Percentiles rank a stretch among this genome's conserved stretches.
phyloP scores from a whole-genome alignment of 2,329 filamentous ascomycete genomes.

The Neonectria sp. region DNA sequence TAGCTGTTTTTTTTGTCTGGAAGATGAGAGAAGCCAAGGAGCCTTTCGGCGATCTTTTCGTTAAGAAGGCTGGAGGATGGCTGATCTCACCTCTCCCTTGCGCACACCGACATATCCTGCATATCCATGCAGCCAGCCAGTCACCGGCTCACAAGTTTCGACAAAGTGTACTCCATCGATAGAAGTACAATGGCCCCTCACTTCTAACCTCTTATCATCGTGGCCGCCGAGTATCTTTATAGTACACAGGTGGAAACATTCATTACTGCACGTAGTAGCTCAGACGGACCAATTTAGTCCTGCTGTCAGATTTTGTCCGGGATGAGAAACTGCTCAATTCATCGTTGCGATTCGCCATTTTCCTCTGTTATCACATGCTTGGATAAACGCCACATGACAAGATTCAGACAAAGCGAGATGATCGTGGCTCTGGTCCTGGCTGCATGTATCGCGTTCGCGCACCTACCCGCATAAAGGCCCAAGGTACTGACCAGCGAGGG shows the following conservation, averaged over 20 bases:
- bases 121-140: neutral
- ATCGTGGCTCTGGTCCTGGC: neutral
- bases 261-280: neutral
- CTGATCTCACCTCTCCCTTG: neutral
- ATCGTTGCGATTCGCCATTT: neutral
- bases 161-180: neutral
- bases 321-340: neutral
- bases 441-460: neutral
- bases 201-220: neutral
- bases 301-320: conserved; percentile 1
- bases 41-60: neutral
- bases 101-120: neutral
- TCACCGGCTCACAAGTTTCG: neutral
- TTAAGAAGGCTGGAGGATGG: neutral
- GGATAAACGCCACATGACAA: neutral
- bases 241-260: neutral
- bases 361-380: neutral
- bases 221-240: neutral
- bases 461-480: neutral
- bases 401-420: neutral
- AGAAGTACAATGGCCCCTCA: neutral
- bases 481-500: neutral
- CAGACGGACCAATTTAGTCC: too few relatives aligned
- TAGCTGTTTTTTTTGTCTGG: neutral
- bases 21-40: conserved; percentile 7